Conservation (phyloP, 176 grass and related monocot species). For the Avena insularis region DNA sequence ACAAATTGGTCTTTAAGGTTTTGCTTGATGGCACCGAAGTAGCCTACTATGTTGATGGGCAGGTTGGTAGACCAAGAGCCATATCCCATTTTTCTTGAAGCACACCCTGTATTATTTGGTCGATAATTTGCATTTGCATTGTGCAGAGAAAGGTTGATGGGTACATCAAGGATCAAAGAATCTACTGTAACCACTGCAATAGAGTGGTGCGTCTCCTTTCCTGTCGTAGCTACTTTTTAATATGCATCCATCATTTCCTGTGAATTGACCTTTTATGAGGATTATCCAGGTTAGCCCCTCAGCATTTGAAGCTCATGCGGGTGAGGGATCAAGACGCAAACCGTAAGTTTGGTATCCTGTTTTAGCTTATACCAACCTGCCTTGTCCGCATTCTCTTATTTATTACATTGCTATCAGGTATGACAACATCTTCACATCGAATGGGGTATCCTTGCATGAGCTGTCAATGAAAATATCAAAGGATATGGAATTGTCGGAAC, state of each 20-base stretch:
- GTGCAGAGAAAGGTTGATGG: slow-evolving; percentile 84
- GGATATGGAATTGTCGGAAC: slow-evolving; percentile 60
- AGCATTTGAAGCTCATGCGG: slow-evolving; percentile 96
- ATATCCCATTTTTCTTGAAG: slow-evolving; percentile 37
- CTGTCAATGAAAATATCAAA: slow-evolving; percentile 87
- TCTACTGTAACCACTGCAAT: slow-evolving; percentile 92
- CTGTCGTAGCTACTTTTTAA: slow-evolving; percentile 14
- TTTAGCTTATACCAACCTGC: slow-evolving; percentile 8
- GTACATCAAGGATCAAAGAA: slow-evolving; percentile 94
- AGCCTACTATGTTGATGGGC: slow-evolving; percentile 78
- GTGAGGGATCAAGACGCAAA: slow-evolving; percentile 84
- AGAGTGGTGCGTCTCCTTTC: slow-evolving; percentile 66
- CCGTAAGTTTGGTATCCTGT: slow-evolving; percentile 66
- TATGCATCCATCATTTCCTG: neutral
- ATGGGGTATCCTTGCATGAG: slow-evolving; percentile 96
- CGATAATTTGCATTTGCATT: slow-evolving; percentile 39
- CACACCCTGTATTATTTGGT: slow-evolving; percentile 22
- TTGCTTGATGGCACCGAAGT: slow-evolving; percentile 90
- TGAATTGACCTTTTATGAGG: slow-evolving; percentile 42
- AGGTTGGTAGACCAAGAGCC: slow-evolving; percentile 59
- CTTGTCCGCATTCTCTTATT: slow-evolving; percentile 30
- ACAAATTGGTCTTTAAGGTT: slow-evolving; percentile 85
- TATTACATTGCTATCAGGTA: slow-evolving; percentile 63
- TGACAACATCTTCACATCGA: slow-evolving; percentile 97
- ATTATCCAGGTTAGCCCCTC: slow-evolving; percentile 89